Evolutionary conservation across 768 basidiomycete genomes (phyloP).

Genomic region (Hygrophorus russula): DNA sequence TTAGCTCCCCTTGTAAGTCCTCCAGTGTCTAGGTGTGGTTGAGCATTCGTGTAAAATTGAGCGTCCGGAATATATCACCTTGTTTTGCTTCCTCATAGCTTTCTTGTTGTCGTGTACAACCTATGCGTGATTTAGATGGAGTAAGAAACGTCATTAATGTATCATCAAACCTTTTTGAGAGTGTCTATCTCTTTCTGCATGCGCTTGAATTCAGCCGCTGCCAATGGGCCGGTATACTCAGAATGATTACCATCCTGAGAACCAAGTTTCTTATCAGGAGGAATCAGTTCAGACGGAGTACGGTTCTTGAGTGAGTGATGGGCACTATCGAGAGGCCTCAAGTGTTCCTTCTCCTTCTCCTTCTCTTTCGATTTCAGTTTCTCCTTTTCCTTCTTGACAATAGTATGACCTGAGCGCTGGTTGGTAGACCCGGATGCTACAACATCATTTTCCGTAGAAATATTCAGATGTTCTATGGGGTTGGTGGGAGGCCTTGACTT

Average conservation of each 20-base stretch:
- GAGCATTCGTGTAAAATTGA: background rate
- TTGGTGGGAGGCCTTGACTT: too few relatives aligned
- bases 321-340: too few relatives aligned
- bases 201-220: constrained; percentile 38
- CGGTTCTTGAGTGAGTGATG: too few relatives aligned
- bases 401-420: too few relatives aligned
- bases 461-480: too few relatives aligned
- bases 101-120: constrained; percentile 34
- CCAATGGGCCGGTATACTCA: constrained; percentile 22
- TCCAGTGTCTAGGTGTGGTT: constrained; percentile 2
- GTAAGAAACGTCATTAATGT: background rate
- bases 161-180: constrained; percentile 29
- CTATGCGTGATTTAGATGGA: background rate
- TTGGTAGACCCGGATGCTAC: too few relatives aligned
- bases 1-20: constrained; percentile 35
- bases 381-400: too few relatives aligned
- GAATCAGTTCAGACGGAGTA: too few relatives aligned
- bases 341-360: too few relatives aligned
- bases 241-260: background rate
- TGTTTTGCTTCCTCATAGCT: constrained; percentile 39
- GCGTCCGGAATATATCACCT: constrained; percentile 24
- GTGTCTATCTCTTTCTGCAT: constrained; percentile 47
- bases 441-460: too few relatives aligned
- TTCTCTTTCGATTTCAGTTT: too few relatives aligned
- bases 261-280: too few relatives aligned